Base-by-base conservation (phyloP, 108 stramenopile genomes). In the Cyclostephanos invisitatus region DNA sequence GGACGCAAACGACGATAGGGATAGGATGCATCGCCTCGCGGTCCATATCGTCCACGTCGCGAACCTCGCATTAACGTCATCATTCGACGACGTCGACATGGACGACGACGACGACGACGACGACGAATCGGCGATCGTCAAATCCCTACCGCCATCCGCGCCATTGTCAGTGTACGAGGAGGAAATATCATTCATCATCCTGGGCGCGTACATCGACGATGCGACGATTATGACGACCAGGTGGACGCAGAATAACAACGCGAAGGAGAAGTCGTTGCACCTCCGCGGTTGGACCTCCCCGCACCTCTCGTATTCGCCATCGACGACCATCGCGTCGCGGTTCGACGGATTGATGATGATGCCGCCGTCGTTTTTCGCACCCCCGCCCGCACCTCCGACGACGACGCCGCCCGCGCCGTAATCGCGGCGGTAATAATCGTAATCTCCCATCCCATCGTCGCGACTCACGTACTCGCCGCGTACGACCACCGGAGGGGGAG, bases 261-360 rank as follows among this genome's bases (percentile, higher is more conserved):
- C 88, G 74, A 79, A 92, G 21, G 83, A 47, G 15, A 66, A 48
- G 70, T 92, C 91, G 24, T 84, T 86, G 83, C 80, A 92, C 24
- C 71, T 47, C 32, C 56, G 21, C 0, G 85, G 81, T 61, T 89
- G 87, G 0, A 62, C 62, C 61, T 88, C 83, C 32, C 83, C 85
- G 58, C 76, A 78, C 27, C 65, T 72, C 56, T 51, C 48, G 49
- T 49, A 67, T 40, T 67, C 57, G 3, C 68, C 75, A 1, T 46
- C 28, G 32, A 24, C n/a, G n/a, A n/a, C n/a, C n/a, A n/a, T n/a
- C n/a, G n/a, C n/a, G n/a, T n/a, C n/a, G n/a, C n/a, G n/a, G n/a
- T n/a, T n/a, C n/a, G n/a, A n/a, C n/a, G n/a, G n/a, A n/a, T n/a
- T n/a, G n/a, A n/a, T n/a, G n/a, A n/a, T n/a, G n/a, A n/a, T n/a